Evolutionary conservation across 2,329 filamentous ascomycete genomes (phyloP), one percentile per base, ranked within the genome.

Genomic region (Penicillium sp.): DNA sequence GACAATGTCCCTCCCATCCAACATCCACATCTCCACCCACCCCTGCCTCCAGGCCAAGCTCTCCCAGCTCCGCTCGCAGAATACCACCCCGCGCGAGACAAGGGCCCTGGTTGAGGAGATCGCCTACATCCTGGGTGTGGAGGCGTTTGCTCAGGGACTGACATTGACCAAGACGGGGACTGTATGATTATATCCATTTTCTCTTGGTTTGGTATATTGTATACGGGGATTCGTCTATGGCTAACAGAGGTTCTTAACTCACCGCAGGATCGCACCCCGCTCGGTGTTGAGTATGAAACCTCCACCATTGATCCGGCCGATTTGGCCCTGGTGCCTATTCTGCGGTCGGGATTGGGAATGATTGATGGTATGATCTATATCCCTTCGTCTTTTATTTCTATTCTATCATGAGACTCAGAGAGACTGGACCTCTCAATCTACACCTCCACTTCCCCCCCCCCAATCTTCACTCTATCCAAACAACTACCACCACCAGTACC

Each of bases 291-390:
- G 65, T 97, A 93, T 80, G 84, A 86, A 15, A 88, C 87, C 0
- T 85, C 86, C 40, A 83, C 82, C 42, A 83, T 92, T 66, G 78
- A 84, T 6, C 89, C 91, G 0, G 79, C 83, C 53, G 85, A 85
- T 61, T 86, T 97, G 69, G 93, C 89, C 56, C 85, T 98, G 57
- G 89, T 98, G 2, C 94, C 94, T 40, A 96, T 98, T 77, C 86
- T 98, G n/a, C 87, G 94, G 63, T 96, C 92, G 3, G 94, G 94
- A 28, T 83, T 97, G 44, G 91, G 88, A 76, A 97, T 98, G 93
- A 86, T 96, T 47, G 91, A 96, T 74, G 90, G 89, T 90, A 70
- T 24, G 76, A 53, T 54, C 35, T 35, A 12, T 35, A 37, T 37
- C 2, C 3, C 13, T 45, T 22, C 15, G 30, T 42, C 22, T 15